These are phyloP conservation scores for Sabuloglossum arenarium DNA, from an alignment of 495 filamentous ascomycete genomes.

Conservation along the genomic window DNA sequence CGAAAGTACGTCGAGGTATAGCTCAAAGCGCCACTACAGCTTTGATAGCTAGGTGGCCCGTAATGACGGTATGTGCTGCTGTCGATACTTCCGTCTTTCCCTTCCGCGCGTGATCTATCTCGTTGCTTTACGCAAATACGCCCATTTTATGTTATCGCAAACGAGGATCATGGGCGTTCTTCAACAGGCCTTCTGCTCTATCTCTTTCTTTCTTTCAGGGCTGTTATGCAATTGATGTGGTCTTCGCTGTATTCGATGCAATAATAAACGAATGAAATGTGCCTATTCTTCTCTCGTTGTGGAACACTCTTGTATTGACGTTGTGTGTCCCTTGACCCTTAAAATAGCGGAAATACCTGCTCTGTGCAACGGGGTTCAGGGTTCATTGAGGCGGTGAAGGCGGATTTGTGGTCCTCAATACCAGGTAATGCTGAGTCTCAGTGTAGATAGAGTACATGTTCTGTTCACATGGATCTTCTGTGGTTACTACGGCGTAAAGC, in stretches of 20 bases:
- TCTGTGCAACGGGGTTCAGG: not conserved
- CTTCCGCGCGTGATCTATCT: not conserved
- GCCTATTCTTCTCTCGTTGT: not conserved
- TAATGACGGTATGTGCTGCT: not conserved
- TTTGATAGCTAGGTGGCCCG: not conserved
- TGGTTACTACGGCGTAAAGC: not conserved
- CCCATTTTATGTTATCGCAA: not conserved
- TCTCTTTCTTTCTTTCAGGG: not conserved
- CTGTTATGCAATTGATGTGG: not conserved
- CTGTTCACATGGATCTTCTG: not conserved
- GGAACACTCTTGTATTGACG: not conserved
- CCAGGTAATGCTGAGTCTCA: not conserved
- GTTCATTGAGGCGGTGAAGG: not conserved
- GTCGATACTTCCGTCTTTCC: not conserved
- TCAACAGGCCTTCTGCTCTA: not conserved
- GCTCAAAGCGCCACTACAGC: not conserved
- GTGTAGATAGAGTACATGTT: not conserved
- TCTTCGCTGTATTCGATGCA: not conserved
- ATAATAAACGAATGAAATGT: slow-evolving; percentile 1
- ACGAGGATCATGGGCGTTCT: not conserved
- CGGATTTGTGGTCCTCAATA: not conserved
- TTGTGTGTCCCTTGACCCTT: not conserved
- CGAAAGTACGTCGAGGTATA: not conserved
- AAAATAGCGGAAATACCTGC: not conserved
- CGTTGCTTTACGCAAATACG: not conserved